Base-by-base conservation (phyloP, 208 protist genomes). In the Wallacemonas sp. region DNA sequence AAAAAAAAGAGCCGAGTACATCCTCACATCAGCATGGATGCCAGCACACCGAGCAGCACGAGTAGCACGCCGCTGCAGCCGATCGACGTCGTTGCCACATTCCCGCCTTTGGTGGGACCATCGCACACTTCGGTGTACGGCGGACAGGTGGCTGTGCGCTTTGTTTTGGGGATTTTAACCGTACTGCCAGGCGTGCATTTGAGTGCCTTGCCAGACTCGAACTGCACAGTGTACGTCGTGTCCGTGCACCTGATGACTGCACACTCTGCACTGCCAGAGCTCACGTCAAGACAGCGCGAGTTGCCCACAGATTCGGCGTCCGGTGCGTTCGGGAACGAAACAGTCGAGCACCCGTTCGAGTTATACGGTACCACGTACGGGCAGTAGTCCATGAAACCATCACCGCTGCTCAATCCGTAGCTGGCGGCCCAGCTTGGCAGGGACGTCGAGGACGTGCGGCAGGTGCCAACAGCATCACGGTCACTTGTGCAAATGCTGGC, bases 341-440 rank as follows among this genome's bases (percentile, higher is more conserved):
- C 71, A 41, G 59, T 32, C 7, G 20, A 33, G 54, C 86, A 89
- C 0, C 8, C 2, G 1, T 49, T 63, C 29, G 74, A 74, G n/a
- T 2, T 26, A 57, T 64, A 79, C 1, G 0, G 10, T 16, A 45
- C 0, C 46, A 87, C 46, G 14, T 62, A 54, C 14, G 76, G 85
- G 64, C 82, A 86, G 67, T 72, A 81, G 57, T 86, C 81, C 71
- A 82, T 79, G 28, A 74, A 57, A 0, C 45, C 4, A 20, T 41
- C 26, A n/a, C 79, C 16, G 0, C 0, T 0, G 32, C 86, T 84
- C 68, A 89, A 91, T 39, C 70, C 77, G 67, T 77, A 88, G 18
- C 72, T 39, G 16, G 44, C 3, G 29, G 14, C 76, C 61, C 18
- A 78, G 45, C 14, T 2, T 3, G 1, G 18, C 8, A 36, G n/a